Evolutionary conservation across 2,329 filamentous ascomycete species (phyloP).

Genomic region (Neonectria ditissima): DNA sequence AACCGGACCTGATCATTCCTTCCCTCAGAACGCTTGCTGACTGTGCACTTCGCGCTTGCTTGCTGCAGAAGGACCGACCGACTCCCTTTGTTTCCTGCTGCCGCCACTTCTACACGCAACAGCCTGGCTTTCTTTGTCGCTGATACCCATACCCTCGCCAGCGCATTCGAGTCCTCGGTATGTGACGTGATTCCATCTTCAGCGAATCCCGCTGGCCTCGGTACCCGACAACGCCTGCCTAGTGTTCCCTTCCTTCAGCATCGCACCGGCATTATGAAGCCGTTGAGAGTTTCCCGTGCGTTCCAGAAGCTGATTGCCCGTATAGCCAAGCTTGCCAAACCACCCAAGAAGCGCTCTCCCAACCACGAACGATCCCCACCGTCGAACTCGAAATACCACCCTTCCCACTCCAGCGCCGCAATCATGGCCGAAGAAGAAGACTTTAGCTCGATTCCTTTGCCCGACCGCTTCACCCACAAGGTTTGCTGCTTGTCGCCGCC

Average conservation of each 20-base stretch:
- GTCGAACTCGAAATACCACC: conserved; percentile 35
- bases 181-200: conserved; percentile 8
- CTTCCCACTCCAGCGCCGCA: conserved; percentile 33
- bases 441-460: conserved; percentile 80
- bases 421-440: conserved; percentile 87
- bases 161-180: conserved; percentile 18
- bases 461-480: conserved; percentile 88
- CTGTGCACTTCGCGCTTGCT: conserved; percentile 29
- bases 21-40: conserved; percentile 34
- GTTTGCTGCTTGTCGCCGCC: conserved; percentile 52
- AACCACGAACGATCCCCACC: conserved; percentile 38
- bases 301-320: conserved; percentile 49
- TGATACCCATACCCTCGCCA: conserved; percentile 35
- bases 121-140: conserved; percentile 30
- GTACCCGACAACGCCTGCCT: neutral
- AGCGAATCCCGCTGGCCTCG: neutral
- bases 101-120: conserved; percentile 34
- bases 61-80: conserved; percentile 41
- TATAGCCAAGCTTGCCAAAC: conserved; percentile 43
- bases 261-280: conserved; percentile 40
- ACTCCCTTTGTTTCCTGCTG: conserved; percentile 41
- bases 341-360: conserved; percentile 31
- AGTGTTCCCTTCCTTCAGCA: neutral
- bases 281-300: conserved; percentile 36
- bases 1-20: conserved; percentile 25